Evolutionary conservation across 306 rosid genomes (phyloP).

Genomic region (Trifolium fragiferum): DNA sequence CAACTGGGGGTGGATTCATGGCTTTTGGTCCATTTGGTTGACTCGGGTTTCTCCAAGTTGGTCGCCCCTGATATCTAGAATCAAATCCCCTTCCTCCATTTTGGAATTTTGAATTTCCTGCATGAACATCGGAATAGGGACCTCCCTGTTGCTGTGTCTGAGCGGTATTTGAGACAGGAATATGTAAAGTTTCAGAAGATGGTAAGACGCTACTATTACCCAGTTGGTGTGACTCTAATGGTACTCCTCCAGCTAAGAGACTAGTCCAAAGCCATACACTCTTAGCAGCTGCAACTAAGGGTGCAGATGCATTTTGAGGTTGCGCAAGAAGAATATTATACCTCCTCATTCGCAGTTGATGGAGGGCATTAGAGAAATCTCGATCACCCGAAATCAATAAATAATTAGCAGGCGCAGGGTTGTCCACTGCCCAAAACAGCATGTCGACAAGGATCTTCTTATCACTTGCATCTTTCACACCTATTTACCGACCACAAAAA

Average conservation of each 20-base stretch:
- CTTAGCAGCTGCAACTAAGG: constrained; percentile 90
- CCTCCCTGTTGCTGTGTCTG: constrained; percentile 49
- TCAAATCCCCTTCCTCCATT: constrained; percentile 62
- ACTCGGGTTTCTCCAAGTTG: constrained; percentile 53
- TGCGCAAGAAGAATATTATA: constrained; percentile 94
- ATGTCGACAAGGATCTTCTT: constrained; percentile 94
- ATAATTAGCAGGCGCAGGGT: constrained; percentile 90
- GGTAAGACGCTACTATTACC: constrained; percentile 45
- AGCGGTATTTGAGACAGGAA: constrained; percentile 44
- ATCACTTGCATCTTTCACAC: constrained; percentile 92
- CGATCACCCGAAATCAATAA: constrained; percentile 90
- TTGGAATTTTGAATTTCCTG: constrained; percentile 57
- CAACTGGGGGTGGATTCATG: constrained; percentile 54
- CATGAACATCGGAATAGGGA: constrained; percentile 49
- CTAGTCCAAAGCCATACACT: constrained; percentile 95
- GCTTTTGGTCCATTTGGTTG: constrained; percentile 55
- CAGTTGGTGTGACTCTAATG: constrained; percentile 73
- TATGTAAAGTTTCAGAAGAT: constrained; percentile 48
- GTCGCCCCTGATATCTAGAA: constrained; percentile 58
- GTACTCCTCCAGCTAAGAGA: constrained; percentile 80
- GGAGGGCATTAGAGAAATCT: constrained; percentile 95
- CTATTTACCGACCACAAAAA: constrained; percentile 42
- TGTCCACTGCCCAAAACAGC: constrained; percentile 98
- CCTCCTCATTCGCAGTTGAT: constrained; percentile 88
- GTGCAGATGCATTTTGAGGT: constrained; percentile 85